Evolutionary conservation across 495 filamentous ascomycete genomes (phyloP), one percentile per base, ranked within the genome.

Genomic region (Penicillium egyptiacum): DNA sequence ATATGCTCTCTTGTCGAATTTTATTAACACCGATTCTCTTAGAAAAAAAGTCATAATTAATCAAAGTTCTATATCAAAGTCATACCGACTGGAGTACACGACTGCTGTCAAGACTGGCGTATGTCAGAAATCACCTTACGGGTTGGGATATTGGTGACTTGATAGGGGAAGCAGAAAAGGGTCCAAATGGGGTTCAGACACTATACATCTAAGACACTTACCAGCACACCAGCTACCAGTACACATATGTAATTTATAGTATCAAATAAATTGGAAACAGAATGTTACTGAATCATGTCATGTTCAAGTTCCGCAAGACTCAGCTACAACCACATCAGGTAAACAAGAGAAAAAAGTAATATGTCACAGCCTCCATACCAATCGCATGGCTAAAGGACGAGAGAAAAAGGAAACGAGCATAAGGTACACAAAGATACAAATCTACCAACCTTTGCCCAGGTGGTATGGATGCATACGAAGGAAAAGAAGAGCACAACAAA

Each of bases 361-460:
- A 67, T 67, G 55, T 62, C 58, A 67, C 62, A 67, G 49, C 53
- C 53, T 55, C 49, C 45, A 47, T 50, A 37, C 55, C n/a, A 45
- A 56, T 65, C 55, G 48, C 61, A 54, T 53, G 44, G 61, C 61
- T 61, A 64, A 52, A 50, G 33, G 33, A 42, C 50, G 55, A 51
- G 49, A 59, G 42, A 22, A 42, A 54, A 59, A 10, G 53, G 39
- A 39, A 53, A 43, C 49, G 20, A 42, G 31, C 37, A 33, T 50
- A 42, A 50, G 54, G 16, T 64, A 61, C 58, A 66, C 28, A 62
- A 46, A 63, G 53, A 41, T 63, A 59, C 53, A 63, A 31, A 53
- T 48, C 37, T 53, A 58, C 61, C 50, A 58, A 59, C 47, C 22
- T 47, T 58, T 2, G 1, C 23, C 23, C 1, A 23, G 6, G 26